A percentile compares a stretch with the other conserved stretches of the same genome.
Evolutionary conservation across 2,329 filamentous ascomycete species (phyloP).

Genomic region (Pyricularia pennisetigena): DNA sequence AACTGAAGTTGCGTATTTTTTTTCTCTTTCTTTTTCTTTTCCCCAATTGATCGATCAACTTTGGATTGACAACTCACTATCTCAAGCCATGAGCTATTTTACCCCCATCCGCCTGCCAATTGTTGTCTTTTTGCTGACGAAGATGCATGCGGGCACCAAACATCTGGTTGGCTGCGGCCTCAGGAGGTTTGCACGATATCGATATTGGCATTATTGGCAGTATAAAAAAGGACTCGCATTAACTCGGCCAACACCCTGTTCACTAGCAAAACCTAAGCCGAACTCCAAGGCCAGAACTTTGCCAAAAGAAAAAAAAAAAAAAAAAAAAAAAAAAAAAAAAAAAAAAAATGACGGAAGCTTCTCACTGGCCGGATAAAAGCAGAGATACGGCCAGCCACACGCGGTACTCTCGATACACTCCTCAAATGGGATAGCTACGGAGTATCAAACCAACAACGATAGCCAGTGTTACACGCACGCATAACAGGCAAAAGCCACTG

Average conservation of each 20-base stretch:
- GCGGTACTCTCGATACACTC: not conserved
- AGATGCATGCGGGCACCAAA: not conserved
- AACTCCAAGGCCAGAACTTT: not conserved
- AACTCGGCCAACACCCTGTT: not conserved
- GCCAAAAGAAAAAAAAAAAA: not conserved
- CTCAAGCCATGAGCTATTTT: not conserved
- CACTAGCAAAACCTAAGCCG: not conserved
- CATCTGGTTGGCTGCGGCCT: not conserved
- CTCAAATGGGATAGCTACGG: not conserved
- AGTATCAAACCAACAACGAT: not conserved
- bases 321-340: not conserved
- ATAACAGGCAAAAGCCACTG: not conserved
- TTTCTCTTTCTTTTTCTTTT: not conserved
- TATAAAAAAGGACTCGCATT: not conserved
- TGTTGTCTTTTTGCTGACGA: not conserved
- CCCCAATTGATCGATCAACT: not conserved
- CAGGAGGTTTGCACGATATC: not conserved
- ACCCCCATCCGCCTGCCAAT: not conserved
- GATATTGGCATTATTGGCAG: not conserved
- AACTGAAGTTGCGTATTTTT: not conserved
- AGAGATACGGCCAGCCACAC: not conserved
- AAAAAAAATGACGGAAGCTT: not conserved
- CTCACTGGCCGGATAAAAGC: not conserved
- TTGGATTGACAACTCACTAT: not conserved
- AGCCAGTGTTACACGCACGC: not conserved